Evolutionary conservation across 73 alveolate species (phyloP).

Genomic region (Paramecium bursaria): DNA sequence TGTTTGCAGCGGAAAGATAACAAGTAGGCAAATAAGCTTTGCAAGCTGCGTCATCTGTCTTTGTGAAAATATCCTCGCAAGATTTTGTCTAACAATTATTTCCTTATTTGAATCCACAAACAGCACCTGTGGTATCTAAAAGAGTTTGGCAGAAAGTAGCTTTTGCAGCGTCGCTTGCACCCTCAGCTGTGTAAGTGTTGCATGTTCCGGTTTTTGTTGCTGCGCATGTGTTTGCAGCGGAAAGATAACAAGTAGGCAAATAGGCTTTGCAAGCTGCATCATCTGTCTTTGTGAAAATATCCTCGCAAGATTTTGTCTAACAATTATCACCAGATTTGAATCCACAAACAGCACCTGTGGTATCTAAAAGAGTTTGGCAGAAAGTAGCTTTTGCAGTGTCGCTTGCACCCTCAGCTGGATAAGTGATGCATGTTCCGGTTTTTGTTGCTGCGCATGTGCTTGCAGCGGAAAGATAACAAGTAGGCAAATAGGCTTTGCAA

Average conservation of each 20-base stretch:
- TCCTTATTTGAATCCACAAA: too few species aligned
- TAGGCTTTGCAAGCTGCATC: neutral
- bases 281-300: neutral
- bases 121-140: too few species aligned
- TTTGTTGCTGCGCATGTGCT: neutral
- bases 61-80: too few species aligned
- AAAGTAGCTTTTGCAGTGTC: neutral
- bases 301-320: neutral
- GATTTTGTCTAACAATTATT: too few species aligned
- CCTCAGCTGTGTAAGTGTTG: neutral
- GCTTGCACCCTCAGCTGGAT: neutral
- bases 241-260: neutral
- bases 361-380: neutral
- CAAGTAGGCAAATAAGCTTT: constrained; percentile 1
- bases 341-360: neutral
- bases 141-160: neutral
- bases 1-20: too few species aligned
- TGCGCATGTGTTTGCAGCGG: neutral
- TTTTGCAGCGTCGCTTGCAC: neutral
- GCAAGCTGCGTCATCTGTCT: neutral
- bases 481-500: neutral
- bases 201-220: neutral
- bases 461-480: constrained; percentile 9
- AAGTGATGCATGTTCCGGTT: neutral
- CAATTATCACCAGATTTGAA: neutral